Evolutionary conservation across 768 basidiomycete genomes (phyloP), one percentile per base, ranked within the genome.

Genomic region (Lactifluus echinatus): DNA sequence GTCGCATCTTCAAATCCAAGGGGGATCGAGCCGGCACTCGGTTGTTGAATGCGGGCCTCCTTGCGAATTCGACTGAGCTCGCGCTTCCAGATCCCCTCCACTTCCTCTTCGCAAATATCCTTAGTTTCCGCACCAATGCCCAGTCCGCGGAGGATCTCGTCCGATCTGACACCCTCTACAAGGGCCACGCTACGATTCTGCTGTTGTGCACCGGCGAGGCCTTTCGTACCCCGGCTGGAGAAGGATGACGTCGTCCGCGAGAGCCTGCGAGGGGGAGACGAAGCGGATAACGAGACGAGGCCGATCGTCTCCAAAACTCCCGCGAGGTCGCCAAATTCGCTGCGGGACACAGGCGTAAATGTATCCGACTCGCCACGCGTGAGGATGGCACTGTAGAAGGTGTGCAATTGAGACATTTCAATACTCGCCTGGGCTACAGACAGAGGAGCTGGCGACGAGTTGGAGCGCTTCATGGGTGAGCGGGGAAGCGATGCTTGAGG

Each of bases 261-360:
- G 50, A 89, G 73, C 1, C 74, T 68, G 34, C 81, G 77, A 45
- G 76, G 60, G 21, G 69, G 61, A 50, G 66, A 50, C 59, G 68
- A 72, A 11, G 74, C 29, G 17, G 68, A 71, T 3, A 77, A 61
- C 48, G 75, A 73, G 8, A 86, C 70, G 7, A 89, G 73, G 2
- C 89, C 90, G 7, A 79, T 76, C 3, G 85, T 87, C 70, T 93
- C 89, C 36, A 93, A 71, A 47, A 91, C 72, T 24, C 80, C 78
- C 0, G 87, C 65, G 3, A 92, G 74, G 62, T 93, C 89, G 0
- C 76, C 73, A 61, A 93, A 90, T 64, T 91, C 89, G 66, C 80
- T 87, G 8, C 86, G 76, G 10, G 84, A 87, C 2, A 85, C 87
- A 3, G 85, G 75, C 2, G 77, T 71, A 59, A 89, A 84, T 4